Evolutionary conservation across 768 basidiomycete genomes (phyloP).

Genomic region (Termitomyces sp.): DNA sequence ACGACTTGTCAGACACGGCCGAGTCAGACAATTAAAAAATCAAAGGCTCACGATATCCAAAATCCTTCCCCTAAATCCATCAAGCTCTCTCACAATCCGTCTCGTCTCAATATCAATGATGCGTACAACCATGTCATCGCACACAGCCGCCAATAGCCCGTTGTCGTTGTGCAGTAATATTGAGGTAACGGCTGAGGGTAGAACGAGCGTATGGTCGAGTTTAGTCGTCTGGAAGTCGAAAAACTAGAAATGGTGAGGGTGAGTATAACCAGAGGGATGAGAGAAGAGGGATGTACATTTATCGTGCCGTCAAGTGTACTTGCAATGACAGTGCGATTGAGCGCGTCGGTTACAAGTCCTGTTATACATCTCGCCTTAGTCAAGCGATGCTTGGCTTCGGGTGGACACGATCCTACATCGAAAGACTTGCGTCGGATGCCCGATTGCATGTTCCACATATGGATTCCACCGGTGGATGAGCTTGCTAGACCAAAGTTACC

Average conservation of each 20-base stretch:
- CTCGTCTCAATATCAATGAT: constrained; percentile 89
- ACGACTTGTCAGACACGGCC: neutral
- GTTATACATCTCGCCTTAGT: constrained; percentile 54
- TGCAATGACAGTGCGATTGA: constrained; percentile 79
- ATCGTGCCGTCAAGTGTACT: constrained; percentile 86
- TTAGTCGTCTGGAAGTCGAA: constrained; percentile 92
- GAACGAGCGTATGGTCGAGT: constrained; percentile 57
- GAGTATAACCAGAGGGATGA: constrained; percentile 1
- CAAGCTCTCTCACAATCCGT: constrained; percentile 83
- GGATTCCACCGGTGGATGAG: constrained; percentile 71
- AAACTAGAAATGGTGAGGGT: constrained; percentile 49
- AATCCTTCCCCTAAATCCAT: constrained; percentile 78
- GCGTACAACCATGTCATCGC: constrained; percentile 83
- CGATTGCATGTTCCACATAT: constrained; percentile 97
- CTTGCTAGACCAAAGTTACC: constrained; percentile 93
- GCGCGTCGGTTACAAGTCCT: constrained; percentile 78
- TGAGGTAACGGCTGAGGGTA: constrained; percentile 67
- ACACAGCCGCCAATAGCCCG: constrained; percentile 74
- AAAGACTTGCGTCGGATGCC: constrained; percentile 82
- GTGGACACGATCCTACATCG: constrained; percentile 57
- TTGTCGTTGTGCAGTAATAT: constrained; percentile 80
- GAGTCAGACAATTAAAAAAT: neutral
- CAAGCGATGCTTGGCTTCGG: constrained; percentile 42
- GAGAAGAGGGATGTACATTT: constrained; percentile 53
- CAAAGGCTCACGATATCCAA: constrained; percentile 70